A percentile compares a stretch with the other conserved stretches of the same genome.
Evolutionary conservation across 305 asterid species (phyloP).

Genomic region (Plantago coronopus): DNA sequence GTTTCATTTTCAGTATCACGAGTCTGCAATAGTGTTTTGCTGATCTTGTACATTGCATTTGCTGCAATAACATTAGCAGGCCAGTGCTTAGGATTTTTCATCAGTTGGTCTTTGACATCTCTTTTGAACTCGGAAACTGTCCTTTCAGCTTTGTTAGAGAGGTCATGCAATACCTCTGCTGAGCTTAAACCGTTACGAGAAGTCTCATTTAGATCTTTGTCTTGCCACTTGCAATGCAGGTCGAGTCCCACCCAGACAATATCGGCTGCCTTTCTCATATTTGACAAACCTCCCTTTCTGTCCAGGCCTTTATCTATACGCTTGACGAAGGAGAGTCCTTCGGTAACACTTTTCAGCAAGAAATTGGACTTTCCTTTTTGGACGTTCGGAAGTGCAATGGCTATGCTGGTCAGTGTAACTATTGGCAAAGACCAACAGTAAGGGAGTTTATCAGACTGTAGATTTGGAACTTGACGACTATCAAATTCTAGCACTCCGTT

Average conservation of each 20-base stretch:
- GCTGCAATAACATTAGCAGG: slow-evolving; percentile 26
- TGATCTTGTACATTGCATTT: slow-evolving; percentile 27
- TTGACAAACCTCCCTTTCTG: neutral
- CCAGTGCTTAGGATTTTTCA: slow-evolving; percentile 23
- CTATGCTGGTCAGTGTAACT: slow-evolving; percentile 43
- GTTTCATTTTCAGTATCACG: neutral
- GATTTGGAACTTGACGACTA: slow-evolving; percentile 32
- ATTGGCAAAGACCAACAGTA: slow-evolving; percentile 45
- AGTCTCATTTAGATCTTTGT: slow-evolving; percentile 11
- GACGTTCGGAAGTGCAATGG: slow-evolving; percentile 41
- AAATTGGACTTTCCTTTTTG: slow-evolving; percentile 8
- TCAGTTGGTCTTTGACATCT: neutral
- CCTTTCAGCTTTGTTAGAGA: slow-evolving; percentile 11
- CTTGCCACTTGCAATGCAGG: slow-evolving; percentile 18
- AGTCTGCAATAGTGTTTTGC: slow-evolving; percentile 10
- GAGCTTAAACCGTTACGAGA: neutral
- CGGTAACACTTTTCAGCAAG: slow-evolving; percentile 15
- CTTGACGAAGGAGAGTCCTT: slow-evolving; percentile 23
- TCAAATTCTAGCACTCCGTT: slow-evolving; percentile 31
- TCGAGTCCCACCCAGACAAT: slow-evolving; percentile 25
- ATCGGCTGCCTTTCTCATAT: slow-evolving; percentile 24
- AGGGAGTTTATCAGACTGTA: slow-evolving; percentile 37
- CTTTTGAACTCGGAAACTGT: slow-evolving; percentile 3
- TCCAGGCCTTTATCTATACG: slow-evolving; percentile 14
- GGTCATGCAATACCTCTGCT: slow-evolving; percentile 6